Base-by-base conservation (phyloP, 2,329 filamentous ascomycete genomes). In the Sporothrix inflata region DNA sequence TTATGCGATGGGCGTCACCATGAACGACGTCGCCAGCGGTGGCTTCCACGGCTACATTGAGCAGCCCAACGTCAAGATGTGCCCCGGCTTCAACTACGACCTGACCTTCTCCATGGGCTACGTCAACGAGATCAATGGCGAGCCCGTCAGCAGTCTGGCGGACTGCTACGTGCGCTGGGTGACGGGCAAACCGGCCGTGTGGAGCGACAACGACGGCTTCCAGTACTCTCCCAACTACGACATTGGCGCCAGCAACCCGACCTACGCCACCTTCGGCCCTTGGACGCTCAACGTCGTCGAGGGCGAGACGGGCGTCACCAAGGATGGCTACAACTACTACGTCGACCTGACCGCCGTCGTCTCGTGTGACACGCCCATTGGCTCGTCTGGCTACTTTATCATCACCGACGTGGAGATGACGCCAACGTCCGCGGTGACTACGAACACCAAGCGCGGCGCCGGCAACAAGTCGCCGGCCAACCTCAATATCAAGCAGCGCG, bases 31-130 rank as follows among this genome's bases (percentile, higher is more conserved):
- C 5, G 34, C 45, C 11, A 27, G 30, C 3, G 69, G 27, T 45
- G 69, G 69, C 47, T 71, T 71, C 47, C 69, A 71, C 45, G 69
- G 69, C 19, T 71, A 42, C 34, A 45, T 71, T 47, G 45, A 71
- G 69, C 69, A 71, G 47, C 66, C 66, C 30, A 71, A 57, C 34
- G 69, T 71, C 60, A 71, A 71, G 60, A 71, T 71, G 69, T 71
- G 69, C 60, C 69, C 69, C 34, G 69, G 69, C 34, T 71, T 71
- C 69, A 65, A 66, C 69, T 71, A 71, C 60, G 69, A 66, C 47
- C 42, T 71, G 19, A 71, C 60, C 30, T 71, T 71, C 47, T 40
- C 47, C 45, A 71, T 71, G 69, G 69, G 69, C 69, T 71, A 71
- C 69, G 69, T 71, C 14, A 71, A 71, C 57, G 27, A 71, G 69